Evolutionary conservation across 225 moss, liverwort and hornwort species (phyloP), one percentile per base, ranked within the genome.

Genomic region (Pleurozium schreberi): DNA sequence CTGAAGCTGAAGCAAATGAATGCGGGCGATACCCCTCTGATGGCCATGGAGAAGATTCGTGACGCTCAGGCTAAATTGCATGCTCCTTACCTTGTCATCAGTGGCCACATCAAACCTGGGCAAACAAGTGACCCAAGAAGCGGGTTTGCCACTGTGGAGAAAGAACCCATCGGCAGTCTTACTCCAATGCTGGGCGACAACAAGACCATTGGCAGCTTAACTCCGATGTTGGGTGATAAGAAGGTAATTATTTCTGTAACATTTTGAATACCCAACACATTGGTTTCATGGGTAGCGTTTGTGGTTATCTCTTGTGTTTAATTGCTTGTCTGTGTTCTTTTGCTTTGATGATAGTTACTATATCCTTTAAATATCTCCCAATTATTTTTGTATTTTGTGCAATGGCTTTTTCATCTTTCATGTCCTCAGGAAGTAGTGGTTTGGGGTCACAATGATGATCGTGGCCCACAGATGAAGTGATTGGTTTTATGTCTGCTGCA

Each of bases 191-290:
- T 99, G 73, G 99, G 99, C 16, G 99, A 95, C 89, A 94, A 96
- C 83, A 96, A 96, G 91, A 93, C 91, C 86, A 95, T 97, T 60
- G 99, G 99, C 89, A 99, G 99, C 91, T 94, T 99, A 82, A 97
- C 99, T 69, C 99, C 99, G 25, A 99, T 99, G 99, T 90, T 99
- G 84, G 99, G 99, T 83, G 99, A 99, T 90, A 99, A 97, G 92
- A 99, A 99, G 96, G 98, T 97, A 65, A 25, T 65, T 49, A 8
- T 83, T 83, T 50, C 18, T 49, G 83, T 26, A 65, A 5, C 65
- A n/a, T n/a, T n/a, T n/a, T n/a, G n/a, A n/a, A 50, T 38, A 47
- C 63, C 7, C 7, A 63, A 38, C 36, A 38, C 26, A 49, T 38
- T 83, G 27, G 49, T 50, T 83, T 83, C 21, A 18, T 50, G 27